These are phyloP conservation scores for Zygosaccharomyces bisporus DNA, from an alignment of 805 yeast genomes.

Conservation along the genomic window DNA sequence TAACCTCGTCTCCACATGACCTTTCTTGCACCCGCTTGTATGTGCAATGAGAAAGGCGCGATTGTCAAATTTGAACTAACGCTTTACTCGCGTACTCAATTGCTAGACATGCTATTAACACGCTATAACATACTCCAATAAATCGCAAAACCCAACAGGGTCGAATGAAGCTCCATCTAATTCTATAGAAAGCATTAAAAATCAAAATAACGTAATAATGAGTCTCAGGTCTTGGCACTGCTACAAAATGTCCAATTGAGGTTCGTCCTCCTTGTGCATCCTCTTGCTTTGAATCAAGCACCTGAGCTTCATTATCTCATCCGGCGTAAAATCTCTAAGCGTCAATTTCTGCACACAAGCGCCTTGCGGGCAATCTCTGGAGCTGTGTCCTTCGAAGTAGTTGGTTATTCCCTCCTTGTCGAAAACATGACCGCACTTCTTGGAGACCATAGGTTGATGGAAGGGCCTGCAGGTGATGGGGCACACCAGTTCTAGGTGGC, in stretches of 20 bases:
- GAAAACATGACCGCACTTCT: slow-evolving; percentile 57
- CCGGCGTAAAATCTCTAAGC: slow-evolving; percentile 41
- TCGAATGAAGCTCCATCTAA: no score
- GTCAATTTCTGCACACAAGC: slow-evolving; percentile 44
- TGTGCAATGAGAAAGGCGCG: no score
- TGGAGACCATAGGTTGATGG: slow-evolving; percentile 52
- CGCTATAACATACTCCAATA: no score
- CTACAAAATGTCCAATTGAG: slow-evolving; percentile 3
- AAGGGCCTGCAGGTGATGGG: slow-evolving; percentile 57
- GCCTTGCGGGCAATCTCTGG: slow-evolving; percentile 56
- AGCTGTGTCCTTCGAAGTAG: slow-evolving; percentile 27
- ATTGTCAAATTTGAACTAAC: no score
- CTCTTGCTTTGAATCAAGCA: slow-evolving; percentile 40
- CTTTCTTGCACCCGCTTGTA: no score
- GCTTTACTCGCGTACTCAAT: no score
- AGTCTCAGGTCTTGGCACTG: no score
- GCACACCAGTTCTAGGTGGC: slow-evolving; percentile 61
- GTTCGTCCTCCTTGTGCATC: neutral
- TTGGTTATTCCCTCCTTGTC: slow-evolving; percentile 46
- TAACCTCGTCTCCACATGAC: slow-evolving; percentile 1
- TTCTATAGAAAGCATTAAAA: no score
- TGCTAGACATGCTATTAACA: no score
- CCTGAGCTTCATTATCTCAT: slow-evolving; percentile 53
- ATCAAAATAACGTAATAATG: no score
- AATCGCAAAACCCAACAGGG: no score